Conservation (phyloP, 139 green algal genomes). For the Desmodesmus armatus region DNA sequence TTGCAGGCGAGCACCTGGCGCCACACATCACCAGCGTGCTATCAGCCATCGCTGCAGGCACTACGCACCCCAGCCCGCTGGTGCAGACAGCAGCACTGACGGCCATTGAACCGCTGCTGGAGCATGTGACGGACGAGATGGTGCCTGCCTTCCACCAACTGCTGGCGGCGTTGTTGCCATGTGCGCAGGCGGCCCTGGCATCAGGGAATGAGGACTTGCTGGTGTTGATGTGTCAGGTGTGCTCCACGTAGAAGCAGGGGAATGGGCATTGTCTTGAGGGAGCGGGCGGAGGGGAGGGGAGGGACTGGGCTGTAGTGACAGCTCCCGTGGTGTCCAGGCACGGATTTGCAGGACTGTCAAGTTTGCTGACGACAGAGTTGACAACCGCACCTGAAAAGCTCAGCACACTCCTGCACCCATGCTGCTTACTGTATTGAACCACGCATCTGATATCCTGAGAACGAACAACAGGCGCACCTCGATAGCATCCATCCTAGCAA, state of each 20-base stretch:
- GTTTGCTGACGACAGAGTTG: too few relatives aligned
- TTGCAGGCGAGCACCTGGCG: slow-evolving; percentile 49
- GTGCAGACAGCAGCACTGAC: slow-evolving; percentile 71
- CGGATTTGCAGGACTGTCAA: too few relatives aligned
- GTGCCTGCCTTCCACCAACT: slow-evolving; percentile 60
- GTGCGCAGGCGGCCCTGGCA: slow-evolving; percentile 43
- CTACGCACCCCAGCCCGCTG: slow-evolving; percentile 51
- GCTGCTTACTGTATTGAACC: too few relatives aligned
- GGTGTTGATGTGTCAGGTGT: slow-evolving; percentile 61
- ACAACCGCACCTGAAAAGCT: too few relatives aligned
- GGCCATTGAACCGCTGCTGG: slow-evolving; percentile 58
- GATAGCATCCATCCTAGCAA: too few relatives aligned
- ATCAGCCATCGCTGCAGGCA: slow-evolving; percentile 53
- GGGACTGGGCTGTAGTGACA: too few relatives aligned
- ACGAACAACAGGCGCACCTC: too few relatives aligned
- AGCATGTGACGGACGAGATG: slow-evolving; percentile 42
- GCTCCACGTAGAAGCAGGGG: slow-evolving; percentile 35
- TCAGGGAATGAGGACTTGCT: slow-evolving; percentile 58
- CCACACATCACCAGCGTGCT: slow-evolving; percentile 62
- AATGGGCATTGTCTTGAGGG: too few relatives aligned
- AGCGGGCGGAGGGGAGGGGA: too few relatives aligned
- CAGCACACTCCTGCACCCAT: too few relatives aligned
- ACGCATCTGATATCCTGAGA: too few relatives aligned
- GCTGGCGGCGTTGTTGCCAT: slow-evolving; percentile 50
- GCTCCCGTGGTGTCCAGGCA: too few relatives aligned